Conservation (phyloP, 164 flowering plant genomes). For the Chloranthus sessilifolius region DNA sequence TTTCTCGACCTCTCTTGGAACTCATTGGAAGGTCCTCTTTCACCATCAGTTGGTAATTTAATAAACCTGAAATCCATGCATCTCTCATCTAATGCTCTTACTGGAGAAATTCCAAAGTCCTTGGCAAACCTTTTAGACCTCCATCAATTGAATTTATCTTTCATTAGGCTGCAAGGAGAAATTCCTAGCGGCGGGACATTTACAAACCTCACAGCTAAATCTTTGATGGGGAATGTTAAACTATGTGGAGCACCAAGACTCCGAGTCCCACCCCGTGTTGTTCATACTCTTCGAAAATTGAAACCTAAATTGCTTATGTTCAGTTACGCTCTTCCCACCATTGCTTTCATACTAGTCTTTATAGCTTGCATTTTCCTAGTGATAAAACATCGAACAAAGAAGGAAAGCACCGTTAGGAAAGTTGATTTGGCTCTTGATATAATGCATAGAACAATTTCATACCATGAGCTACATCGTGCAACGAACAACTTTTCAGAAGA, state of each 20-base stretch:
- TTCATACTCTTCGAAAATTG: not conserved
- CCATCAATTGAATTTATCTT: conserved; percentile 2
- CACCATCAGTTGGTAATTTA: too few species aligned
- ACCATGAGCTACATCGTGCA: conserved; percentile 5
- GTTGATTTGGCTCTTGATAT: not conserved
- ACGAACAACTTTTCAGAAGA: not conserved
- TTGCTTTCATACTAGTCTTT: too few species aligned
- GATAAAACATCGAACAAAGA: conserved; percentile 20
- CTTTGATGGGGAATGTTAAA: too few species aligned
- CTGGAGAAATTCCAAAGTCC: not conserved
- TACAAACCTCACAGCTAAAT: too few species aligned
- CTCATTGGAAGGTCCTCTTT: too few species aligned
- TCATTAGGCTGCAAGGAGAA: conserved; percentile 12
- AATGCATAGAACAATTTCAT: conserved; percentile 1
- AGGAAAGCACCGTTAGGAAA: conserved; percentile 17
- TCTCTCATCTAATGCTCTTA: not conserved
- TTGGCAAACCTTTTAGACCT: conserved; percentile 1
- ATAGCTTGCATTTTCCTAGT: too few species aligned
- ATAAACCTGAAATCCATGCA: not conserved
- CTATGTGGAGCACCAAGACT: too few species aligned
- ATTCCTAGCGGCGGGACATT: conserved; percentile 10
- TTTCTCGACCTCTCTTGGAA: too few species aligned
- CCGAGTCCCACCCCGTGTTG: not conserved
- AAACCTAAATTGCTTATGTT: conserved; percentile 12
- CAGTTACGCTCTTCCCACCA: too few species aligned